phyloP scores from a whole-genome alignment of 495 filamentous ascomycete genomes.

The Xylaria intraflava region DNA sequence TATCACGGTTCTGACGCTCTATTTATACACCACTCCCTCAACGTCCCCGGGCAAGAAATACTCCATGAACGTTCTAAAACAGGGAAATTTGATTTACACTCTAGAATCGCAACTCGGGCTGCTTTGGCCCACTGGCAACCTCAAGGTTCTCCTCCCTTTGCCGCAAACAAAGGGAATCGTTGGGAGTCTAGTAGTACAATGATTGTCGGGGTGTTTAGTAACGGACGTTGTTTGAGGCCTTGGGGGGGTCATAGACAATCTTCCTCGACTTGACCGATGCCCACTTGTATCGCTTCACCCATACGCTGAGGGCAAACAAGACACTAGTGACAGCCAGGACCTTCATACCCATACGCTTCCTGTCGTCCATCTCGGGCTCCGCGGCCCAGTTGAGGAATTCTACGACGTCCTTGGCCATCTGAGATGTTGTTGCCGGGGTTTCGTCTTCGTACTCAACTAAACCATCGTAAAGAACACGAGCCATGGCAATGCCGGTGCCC shows the following conservation, averaged over 20 bases:
- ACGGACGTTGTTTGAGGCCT: constrained; percentile 29
- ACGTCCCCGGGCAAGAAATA: not conserved
- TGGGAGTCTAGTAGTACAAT: constrained; percentile 40
- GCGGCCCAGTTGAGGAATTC: constrained; percentile 99
- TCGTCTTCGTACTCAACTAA: constrained; percentile 98
- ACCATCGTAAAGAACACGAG: constrained; percentile 93
- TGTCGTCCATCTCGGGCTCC: constrained; percentile 97
- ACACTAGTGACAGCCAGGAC: constrained; percentile 69
- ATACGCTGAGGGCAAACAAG: constrained; percentile 81
- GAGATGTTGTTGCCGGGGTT: constrained; percentile 86
- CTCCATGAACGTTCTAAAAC: constrained; percentile 22
- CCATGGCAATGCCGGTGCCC: constrained; percentile 98
- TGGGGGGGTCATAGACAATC: constrained; percentile 79
- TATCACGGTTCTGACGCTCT: not conserved
- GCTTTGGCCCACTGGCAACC: constrained; percentile 16
- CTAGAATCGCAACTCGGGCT: constrained; percentile 25
- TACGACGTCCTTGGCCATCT: constrained; percentile 99
- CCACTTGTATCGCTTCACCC: constrained; percentile 99
- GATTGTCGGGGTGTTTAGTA: constrained; percentile 28
- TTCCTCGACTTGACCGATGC: constrained; percentile 88
- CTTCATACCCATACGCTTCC: constrained; percentile 99
- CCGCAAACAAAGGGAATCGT: constrained; percentile 30
- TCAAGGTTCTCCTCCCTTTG: constrained; percentile 26
- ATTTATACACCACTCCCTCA: constrained; percentile 5
- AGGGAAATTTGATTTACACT: constrained; percentile 31